These are phyloP conservation scores for Plasmodium coatneyi DNA, from an alignment of 169 alveolate species.

Conservation along the genomic window DNA sequence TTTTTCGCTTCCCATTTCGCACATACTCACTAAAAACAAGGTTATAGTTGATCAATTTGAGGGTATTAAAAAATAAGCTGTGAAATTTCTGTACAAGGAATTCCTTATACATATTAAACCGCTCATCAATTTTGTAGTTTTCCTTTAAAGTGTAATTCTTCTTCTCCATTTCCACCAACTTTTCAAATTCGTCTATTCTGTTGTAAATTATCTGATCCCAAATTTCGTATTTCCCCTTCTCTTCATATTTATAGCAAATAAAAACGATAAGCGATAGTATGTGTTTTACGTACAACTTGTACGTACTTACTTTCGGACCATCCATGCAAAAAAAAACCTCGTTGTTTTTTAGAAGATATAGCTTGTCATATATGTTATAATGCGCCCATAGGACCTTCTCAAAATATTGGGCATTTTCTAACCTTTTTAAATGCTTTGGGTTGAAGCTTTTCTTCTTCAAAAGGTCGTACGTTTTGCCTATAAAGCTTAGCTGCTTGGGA, in stretches of 20 bases:
- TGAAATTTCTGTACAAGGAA: constrained; percentile 60
- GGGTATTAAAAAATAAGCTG: constrained; percentile 50
- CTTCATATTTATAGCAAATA: constrained; percentile 75
- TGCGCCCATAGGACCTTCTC: constrained; percentile 63
- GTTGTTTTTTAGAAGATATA: constrained; percentile 22
- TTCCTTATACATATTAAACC: constrained; percentile 46
- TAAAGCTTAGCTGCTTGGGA: background rate
- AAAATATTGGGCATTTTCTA: constrained; percentile 71
- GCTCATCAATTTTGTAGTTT: constrained; percentile 18
- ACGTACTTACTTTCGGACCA: background rate
- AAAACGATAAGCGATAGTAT: constrained; percentile 50
- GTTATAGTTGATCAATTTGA: constrained; percentile 63
- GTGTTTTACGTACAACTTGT: constrained; percentile 43
- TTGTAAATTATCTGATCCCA: constrained; percentile 72
- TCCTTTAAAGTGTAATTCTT: background rate
- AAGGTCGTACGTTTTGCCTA: constrained; percentile 65
- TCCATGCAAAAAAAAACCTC: constrained; percentile 27
- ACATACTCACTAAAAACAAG: constrained; percentile 36
- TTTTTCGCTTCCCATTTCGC: background rate
- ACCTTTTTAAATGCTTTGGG: constrained; percentile 36
- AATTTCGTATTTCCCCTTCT: constrained; percentile 68
- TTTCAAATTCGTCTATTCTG: constrained; percentile 71
- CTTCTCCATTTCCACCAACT: constrained; percentile 46
- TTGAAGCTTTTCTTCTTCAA: constrained; percentile 51
- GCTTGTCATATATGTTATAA: constrained; percentile 49